phyloP scores from a whole-genome alignment of 139 green algal species.

The Coccomyxa sp. region DNA sequence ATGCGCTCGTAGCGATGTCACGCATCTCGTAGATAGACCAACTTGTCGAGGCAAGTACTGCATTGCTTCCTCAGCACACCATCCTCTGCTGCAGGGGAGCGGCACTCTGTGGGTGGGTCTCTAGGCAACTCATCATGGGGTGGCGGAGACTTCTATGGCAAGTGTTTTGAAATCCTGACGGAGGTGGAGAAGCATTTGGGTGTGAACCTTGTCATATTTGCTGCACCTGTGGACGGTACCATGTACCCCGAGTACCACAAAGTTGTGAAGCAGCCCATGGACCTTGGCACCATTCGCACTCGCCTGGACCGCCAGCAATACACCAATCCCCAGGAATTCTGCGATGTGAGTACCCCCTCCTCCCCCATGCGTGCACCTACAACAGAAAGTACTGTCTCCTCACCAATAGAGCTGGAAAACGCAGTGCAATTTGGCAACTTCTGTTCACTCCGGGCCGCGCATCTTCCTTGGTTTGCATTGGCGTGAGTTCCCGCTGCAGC shows the following conservation, averaged over 20 bases:
- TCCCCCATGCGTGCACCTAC: background rate
- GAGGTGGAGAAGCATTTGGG: background rate
- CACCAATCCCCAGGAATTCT: constrained; percentile 37
- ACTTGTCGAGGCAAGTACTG: too few species aligned
- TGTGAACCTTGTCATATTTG: constrained; percentile 1
- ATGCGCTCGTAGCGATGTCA: too few species aligned
- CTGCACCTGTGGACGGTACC: constrained; percentile 1
- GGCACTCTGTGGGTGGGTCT: too few species aligned
- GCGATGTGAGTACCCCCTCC: constrained; percentile 11
- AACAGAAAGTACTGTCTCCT: background rate
- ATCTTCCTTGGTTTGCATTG: too few species aligned
- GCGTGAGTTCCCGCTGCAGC: too few species aligned
- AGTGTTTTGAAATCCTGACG: constrained; percentile 10
- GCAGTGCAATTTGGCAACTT: background rate
- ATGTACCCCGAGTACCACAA: constrained; percentile 53
- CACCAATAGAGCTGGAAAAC: background rate
- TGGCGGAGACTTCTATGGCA: constrained; percentile 1
- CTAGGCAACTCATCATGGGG: background rate
- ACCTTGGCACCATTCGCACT: constrained; percentile 52
- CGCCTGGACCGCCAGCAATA: constrained; percentile 31
- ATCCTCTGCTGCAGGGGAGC: too few species aligned
- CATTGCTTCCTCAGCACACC: too few species aligned
- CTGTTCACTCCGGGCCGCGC: too few species aligned
- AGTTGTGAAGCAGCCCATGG: constrained; percentile 73
- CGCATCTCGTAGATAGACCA: too few species aligned